Evolutionary conservation across 257 asterid species (phyloP).

Genomic region (Marsdenia floribunda): DNA sequence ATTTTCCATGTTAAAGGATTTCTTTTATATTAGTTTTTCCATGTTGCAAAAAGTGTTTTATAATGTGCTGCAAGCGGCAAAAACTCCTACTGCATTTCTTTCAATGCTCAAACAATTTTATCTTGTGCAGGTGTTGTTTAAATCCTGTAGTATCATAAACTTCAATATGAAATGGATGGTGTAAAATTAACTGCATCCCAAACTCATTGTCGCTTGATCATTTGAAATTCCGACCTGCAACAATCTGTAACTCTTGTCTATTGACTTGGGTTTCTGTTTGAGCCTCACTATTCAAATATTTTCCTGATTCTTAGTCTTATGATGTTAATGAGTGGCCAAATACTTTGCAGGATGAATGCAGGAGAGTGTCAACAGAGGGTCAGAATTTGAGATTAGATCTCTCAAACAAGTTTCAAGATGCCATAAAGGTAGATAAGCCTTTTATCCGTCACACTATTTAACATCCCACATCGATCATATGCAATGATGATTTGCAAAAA

Average conservation of each 20-base stretch:
- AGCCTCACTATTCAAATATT: background rate
- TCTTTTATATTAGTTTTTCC: background rate
- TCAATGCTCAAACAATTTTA: background rate
- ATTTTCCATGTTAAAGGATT: background rate
- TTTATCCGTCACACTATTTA: background rate
- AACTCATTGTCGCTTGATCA: background rate
- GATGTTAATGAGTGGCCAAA: slow-evolving; percentile 2
- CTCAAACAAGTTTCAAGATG: slow-evolving; percentile 90
- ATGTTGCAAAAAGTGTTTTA: background rate
- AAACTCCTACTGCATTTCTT: background rate
- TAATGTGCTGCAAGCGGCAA: background rate
- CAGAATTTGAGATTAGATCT: slow-evolving; percentile 87
- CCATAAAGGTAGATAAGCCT: slow-evolving; percentile 63
- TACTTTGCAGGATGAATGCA: slow-evolving; percentile 84
- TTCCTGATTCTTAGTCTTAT: background rate
- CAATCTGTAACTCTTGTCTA: background rate
- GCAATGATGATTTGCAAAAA: background rate
- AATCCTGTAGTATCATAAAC: background rate
- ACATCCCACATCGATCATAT: background rate
- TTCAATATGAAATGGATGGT: background rate
- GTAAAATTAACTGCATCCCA: background rate
- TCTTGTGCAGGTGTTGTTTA: background rate
- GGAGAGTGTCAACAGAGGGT: slow-evolving; percentile 76
- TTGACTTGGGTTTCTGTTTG: background rate
- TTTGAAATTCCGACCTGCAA: background rate